A percentile compares a stretch with the other conserved stretches of the same genome.
phyloP scores from a whole-genome alignment of 495 filamentous ascomycete species.

The Aspergillus avenaceus region DNA sequence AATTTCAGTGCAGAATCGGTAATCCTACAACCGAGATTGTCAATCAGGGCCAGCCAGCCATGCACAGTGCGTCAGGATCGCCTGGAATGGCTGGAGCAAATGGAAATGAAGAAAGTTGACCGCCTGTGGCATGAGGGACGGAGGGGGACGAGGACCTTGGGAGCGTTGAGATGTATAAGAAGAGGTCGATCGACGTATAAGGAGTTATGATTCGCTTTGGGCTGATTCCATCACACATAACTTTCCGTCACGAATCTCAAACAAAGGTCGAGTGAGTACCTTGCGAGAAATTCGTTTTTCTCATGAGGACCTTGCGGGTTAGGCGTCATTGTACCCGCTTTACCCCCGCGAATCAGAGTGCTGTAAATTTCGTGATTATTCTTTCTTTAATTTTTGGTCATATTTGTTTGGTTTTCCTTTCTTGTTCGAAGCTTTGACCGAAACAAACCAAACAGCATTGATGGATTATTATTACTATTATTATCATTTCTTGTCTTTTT shows the following conservation, averaged over 20 bases:
- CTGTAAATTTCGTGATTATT: background rate
- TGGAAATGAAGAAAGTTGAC: conserved; percentile 7
- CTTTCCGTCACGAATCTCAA: background rate
- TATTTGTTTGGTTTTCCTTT: too few relatives aligned
- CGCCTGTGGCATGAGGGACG: conserved; percentile 15
- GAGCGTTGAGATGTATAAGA: conserved; percentile 6
- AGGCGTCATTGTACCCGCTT: conserved; percentile 1
- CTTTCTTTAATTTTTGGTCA: too few relatives aligned
- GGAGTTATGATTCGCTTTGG: background rate
- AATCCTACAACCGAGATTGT: background rate
- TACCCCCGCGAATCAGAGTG: background rate
- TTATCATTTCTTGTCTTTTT: too few relatives aligned
- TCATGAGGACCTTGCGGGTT: conserved; percentile 7
- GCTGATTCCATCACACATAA: background rate
- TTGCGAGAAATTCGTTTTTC: background rate
- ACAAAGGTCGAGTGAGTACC: background rate
- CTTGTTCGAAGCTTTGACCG: too few relatives aligned
- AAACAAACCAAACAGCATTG: too few relatives aligned
- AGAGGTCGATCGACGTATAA: background rate
- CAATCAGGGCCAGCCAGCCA: conserved; percentile 7
- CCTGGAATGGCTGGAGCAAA: conserved; percentile 7
- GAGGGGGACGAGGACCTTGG: conserved; percentile 10
- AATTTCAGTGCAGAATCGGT: background rate
- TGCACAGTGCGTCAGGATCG: conserved; percentile 9
- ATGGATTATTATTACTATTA: too few relatives aligned